phyloP scores from a whole-genome alignment of 805 yeast species.

The Torulaspora indica region DNA sequence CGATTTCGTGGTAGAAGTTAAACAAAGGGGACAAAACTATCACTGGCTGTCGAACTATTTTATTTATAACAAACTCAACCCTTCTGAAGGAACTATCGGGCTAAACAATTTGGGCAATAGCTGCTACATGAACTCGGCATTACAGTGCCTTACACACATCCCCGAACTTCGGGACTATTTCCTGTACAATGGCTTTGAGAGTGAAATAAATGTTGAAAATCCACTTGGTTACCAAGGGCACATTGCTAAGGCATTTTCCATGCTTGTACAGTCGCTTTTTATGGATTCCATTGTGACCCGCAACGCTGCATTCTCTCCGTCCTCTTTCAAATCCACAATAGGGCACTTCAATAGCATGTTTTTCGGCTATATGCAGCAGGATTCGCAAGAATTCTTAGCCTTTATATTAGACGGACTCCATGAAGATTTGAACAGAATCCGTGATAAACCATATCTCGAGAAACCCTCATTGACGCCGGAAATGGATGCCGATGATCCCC shows the following conservation, averaged over 20 bases:
- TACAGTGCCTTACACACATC: slow-evolving; percentile 82
- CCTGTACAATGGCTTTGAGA: slow-evolving; percentile 50
- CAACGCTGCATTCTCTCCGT: slow-evolving; percentile 48
- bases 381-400: slow-evolving; percentile 89
- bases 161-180: slow-evolving; percentile 81
- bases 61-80: slow-evolving; percentile 30
- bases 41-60: slow-evolving; percentile 40
- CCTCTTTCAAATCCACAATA: slow-evolving; percentile 69
- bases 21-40: slow-evolving; percentile 22
- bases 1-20: slow-evolving; percentile 37
- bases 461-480: slow-evolving; percentile 72
- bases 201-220: slow-evolving; percentile 68
- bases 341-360: slow-evolving; percentile 81
- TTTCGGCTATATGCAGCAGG: slow-evolving; percentile 86
- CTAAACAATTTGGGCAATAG: slow-evolving; percentile 77
- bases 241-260: slow-evolving; percentile 72
- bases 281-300: slow-evolving; percentile 14
- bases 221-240: slow-evolving; percentile 85
- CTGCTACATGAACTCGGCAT: slow-evolving; percentile 91
- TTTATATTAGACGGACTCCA: slow-evolving; percentile 87
- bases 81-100: slow-evolving; percentile 52
- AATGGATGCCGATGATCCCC: slow-evolving; percentile 50
- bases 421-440: slow-evolving; percentile 83
- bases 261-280: slow-evolving; percentile 58
- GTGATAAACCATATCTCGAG: slow-evolving; percentile 79